phyloP scores from a whole-genome alignment of 2,329 filamentous ascomycete genomes.

The Cercospora citrullina region DNA sequence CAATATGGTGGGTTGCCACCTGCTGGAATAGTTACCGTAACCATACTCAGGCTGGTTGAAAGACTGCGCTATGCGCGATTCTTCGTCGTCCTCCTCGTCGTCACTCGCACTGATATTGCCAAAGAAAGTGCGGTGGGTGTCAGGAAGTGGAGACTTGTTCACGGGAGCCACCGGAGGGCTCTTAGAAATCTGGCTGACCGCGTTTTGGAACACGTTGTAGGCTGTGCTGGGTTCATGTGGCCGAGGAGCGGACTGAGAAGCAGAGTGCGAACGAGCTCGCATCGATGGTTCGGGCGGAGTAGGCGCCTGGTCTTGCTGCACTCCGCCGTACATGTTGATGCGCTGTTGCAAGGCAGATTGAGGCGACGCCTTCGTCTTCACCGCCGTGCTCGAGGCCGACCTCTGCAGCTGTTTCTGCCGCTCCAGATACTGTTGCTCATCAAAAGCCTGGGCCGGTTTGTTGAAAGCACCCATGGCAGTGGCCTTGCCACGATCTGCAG shows the following conservation, averaged over 20 bases:
- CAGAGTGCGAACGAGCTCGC: constrained; percentile 23
- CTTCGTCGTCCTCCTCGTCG: constrained; percentile 42
- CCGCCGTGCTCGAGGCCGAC: constrained; percentile 31
- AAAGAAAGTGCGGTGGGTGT: constrained; percentile 43
- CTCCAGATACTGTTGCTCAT: constrained; percentile 81
- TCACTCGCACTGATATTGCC: constrained; percentile 43
- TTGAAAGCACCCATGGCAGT: constrained; percentile 72
- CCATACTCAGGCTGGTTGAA: constrained; percentile 31
- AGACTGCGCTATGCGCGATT: constrained; percentile 19
- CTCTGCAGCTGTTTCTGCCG: constrained; percentile 79
- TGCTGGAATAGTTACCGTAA: constrained; percentile 28
- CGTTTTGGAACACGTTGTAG: constrained; percentile 50
- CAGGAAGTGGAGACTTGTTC: constrained; percentile 28
- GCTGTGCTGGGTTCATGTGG: constrained; percentile 37
- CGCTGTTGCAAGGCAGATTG: constrained; percentile 31
- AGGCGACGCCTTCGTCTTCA: constrained; percentile 21
- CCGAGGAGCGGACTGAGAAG: constrained; percentile 37
- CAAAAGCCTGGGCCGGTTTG: constrained; percentile 73
- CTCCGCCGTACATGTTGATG: constrained; percentile 27
- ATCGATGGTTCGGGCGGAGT: constrained; percentile 26
- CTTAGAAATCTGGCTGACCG: constrained; percentile 43
- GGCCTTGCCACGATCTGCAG: constrained; percentile 77
- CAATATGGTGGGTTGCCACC: constrained; percentile 37
- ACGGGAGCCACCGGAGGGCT: constrained; percentile 17
- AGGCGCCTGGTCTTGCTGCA: constrained; percentile 26